phyloP scores from a whole-genome alignment of 176 grass and related monocot genomes.

The Pontederia crassipes region DNA sequence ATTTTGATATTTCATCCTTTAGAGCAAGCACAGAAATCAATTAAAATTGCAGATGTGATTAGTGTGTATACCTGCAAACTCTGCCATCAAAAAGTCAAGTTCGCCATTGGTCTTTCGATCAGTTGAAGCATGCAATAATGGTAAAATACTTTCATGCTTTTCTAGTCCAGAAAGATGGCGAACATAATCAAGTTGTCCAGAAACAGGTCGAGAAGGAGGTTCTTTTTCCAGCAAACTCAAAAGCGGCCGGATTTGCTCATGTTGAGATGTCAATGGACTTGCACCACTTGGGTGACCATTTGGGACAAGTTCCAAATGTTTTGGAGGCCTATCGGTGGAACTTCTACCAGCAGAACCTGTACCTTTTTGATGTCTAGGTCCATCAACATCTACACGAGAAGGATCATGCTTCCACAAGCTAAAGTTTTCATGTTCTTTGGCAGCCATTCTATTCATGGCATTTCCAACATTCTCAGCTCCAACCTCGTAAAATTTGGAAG shows the following conservation, averaged over 20 bases:
- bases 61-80: conserved; percentile 55
- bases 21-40: too few species aligned
- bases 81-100: conserved; percentile 87
- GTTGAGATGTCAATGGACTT: conserved; percentile 26
- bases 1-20: too few species aligned
- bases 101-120: conserved; percentile 86
- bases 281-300: conserved; percentile 37
- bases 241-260: conserved; percentile 79
- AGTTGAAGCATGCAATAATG: conserved; percentile 72
- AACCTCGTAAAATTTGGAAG: conserved; percentile 53
- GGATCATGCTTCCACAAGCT: conserved; percentile 4
- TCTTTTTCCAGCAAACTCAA: conserved; percentile 93
- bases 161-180: conserved; percentile 76
- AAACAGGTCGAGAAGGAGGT: conserved; percentile 86
- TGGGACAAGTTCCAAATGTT: conserved; percentile 61
- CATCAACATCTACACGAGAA: conserved; percentile 31
- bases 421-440: conserved; percentile 40
- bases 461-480: conserved; percentile 8
- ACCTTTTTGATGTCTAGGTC: conserved; percentile 40
- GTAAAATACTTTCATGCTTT: conserved; percentile 94
- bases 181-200: conserved; percentile 90
- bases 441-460: conserved; percentile 14
- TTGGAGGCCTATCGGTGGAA: conserved; percentile 79
- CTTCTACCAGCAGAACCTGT: conserved; percentile 54
- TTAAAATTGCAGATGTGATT: too few species aligned